Evolutionary conservation across 305 asterid species (phyloP).

Genomic region (Fraxinus velutina): DNA sequence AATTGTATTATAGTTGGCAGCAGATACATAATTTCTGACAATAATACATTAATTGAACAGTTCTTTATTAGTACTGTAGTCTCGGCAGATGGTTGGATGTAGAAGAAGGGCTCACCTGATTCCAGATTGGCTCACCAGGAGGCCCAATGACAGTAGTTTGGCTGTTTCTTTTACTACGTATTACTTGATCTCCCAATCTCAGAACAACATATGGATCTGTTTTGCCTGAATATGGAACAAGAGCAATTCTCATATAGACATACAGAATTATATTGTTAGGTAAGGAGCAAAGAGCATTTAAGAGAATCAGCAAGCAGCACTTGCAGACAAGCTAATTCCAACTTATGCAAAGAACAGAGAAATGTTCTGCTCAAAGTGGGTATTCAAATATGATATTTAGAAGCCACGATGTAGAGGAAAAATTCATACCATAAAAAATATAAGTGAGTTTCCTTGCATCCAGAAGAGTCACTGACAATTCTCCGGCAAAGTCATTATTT

Average conservation of each 20-base stretch:
- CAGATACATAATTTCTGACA: conserved; percentile 19
- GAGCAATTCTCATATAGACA: conserved; percentile 3
- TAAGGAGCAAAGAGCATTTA: not conserved
- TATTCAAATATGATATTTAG: not conserved
- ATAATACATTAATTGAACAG: conserved; percentile 6
- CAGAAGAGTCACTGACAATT: conserved; percentile 82
- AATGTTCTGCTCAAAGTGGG: not conserved
- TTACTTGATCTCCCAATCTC: conserved; percentile 82
- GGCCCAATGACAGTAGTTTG: conserved; percentile 95
- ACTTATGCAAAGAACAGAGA: conserved; percentile 12
- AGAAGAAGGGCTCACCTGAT: conserved; percentile 59
- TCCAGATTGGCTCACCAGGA: conserved; percentile 99
- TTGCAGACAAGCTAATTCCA: conserved; percentile 4
- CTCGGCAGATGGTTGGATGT: not conserved
- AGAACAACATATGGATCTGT: conserved; percentile 89
- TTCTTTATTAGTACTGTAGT: not conserved
- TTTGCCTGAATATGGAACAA: conserved; percentile 60
- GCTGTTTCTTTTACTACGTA: conserved; percentile 89
- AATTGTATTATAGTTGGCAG: conserved; percentile 22
- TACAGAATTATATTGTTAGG: not conserved
- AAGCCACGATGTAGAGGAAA: not conserved
- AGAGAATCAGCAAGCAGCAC: conserved; percentile 15
- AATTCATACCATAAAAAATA: conserved; percentile 67
- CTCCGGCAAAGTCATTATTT: conserved; percentile 79
- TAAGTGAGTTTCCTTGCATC: conserved; percentile 87